Conservation (phyloP, 257 asterid species). For the Nemophila menziesii region DNA sequence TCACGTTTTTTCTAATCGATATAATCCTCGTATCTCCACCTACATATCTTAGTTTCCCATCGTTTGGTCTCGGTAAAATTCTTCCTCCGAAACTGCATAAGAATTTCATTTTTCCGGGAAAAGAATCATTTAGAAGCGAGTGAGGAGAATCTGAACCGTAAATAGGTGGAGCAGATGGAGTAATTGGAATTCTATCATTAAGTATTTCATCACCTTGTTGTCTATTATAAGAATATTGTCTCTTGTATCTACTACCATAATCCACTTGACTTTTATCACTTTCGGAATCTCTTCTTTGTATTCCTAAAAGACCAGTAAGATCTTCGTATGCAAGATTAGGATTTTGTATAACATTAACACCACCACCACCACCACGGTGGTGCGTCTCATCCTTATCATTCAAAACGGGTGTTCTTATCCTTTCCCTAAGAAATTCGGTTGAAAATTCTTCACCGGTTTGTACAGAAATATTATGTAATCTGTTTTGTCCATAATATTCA, state of each 20-base stretch:
- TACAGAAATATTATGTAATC: constrained; percentile 39
- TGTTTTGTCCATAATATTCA: constrained; percentile 16
- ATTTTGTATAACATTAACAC: constrained; percentile 20
- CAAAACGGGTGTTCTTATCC: constrained; percentile 17
- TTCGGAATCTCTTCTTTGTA: constrained; percentile 22
- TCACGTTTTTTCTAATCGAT: constrained; percentile 44
- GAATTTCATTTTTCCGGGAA: constrained; percentile 48
- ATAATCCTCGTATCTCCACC: constrained; percentile 87
- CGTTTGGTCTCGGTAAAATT: constrained; percentile 73
- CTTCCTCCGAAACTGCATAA: constrained; percentile 92
- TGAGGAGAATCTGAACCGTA: constrained; percentile 32
- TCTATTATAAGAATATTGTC: constrained; percentile 13
- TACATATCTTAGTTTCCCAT: constrained; percentile 71
- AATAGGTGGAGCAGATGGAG: constrained; percentile 14
- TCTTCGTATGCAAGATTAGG: constrained; percentile 24
- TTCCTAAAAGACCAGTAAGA: constrained; percentile 22
- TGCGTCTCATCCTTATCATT: constrained; percentile 13
- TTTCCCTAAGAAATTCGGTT: constrained; percentile 54
- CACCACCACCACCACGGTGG: constrained; percentile 15
- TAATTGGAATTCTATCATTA: constrained; percentile 20
- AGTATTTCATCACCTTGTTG: constrained; percentile 22
- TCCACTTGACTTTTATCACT: constrained; percentile 12
- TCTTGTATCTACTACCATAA: constrained; percentile 14
- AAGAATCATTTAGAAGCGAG: constrained; percentile 26
- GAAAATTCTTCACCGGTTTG: constrained; percentile 86